Conservation (phyloP, 257 asterid species). For the Dorcoceras hygrometricum region DNA sequence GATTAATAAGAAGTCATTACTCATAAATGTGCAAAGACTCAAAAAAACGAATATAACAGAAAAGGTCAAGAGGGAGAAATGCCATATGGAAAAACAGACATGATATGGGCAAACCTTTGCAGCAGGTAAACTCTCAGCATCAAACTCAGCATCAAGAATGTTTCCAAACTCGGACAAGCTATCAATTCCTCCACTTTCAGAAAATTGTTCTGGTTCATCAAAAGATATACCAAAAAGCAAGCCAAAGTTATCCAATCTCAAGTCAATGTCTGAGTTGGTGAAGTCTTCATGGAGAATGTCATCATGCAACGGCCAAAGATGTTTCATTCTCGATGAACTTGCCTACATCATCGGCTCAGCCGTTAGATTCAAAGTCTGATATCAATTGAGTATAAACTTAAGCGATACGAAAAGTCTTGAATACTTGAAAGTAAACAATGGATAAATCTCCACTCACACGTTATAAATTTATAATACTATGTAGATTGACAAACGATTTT, state of each 20-base stretch:
- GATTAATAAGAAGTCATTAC: neutral
- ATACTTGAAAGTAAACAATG: neutral
- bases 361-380: slow-evolving; percentile 15
- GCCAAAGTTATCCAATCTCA: slow-evolving; percentile 41
- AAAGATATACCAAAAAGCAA: slow-evolving; percentile 36
- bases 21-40: neutral
- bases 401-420: neutral
- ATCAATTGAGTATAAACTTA: neutral
- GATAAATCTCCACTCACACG: neutral
- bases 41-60: neutral
- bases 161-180: slow-evolving; percentile 38
- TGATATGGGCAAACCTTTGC: slow-evolving; percentile 29
- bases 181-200: slow-evolving; percentile 36
- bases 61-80: slow-evolving; percentile 1
- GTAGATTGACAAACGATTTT: neutral
- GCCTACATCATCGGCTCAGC: slow-evolving; percentile 32
- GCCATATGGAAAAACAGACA: slow-evolving; percentile 9
- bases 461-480: slow-evolving; percentile 4
- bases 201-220: slow-evolving; percentile 35
- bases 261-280: slow-evolving; percentile 37
- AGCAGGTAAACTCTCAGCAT: slow-evolving; percentile 16
- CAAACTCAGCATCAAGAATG: slow-evolving; percentile 27
- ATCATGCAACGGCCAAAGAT: slow-evolving; percentile 24
- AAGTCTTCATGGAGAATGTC: slow-evolving; percentile 33
- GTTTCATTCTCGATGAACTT: slow-evolving; percentile 24